phyloP scores from a whole-genome alignment of 2,329 filamentous ascomycete species.

The Triangularia verruculosa region DNA sequence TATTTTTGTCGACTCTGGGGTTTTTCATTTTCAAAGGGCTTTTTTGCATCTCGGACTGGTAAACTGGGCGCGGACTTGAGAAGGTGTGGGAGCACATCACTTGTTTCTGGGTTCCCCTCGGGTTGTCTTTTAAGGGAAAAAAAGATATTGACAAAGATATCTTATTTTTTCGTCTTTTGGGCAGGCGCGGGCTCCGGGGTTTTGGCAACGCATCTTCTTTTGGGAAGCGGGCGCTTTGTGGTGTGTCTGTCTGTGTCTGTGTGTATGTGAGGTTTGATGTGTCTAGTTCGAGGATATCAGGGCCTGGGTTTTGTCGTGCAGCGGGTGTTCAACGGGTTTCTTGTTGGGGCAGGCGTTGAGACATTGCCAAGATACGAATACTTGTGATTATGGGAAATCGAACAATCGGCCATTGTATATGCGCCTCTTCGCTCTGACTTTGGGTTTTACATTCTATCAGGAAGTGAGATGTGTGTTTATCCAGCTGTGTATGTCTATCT shows the following conservation, averaged over 20 bases:
- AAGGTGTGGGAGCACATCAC: slow-evolving; percentile 12
- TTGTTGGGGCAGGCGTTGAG: slow-evolving; percentile 6
- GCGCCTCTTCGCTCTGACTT: slow-evolving; percentile 22
- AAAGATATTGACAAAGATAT: slow-evolving; percentile 9
- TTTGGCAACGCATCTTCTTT: slow-evolving; percentile 4
- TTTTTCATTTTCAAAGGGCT: slow-evolving; percentile 16
- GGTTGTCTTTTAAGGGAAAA: too few relatives aligned
- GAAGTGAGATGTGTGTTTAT: background rate
- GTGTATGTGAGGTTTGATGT: background rate
- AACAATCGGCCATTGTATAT: slow-evolving; percentile 15
- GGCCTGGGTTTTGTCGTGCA: background rate
- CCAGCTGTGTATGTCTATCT: background rate
- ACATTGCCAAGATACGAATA: slow-evolving; percentile 25
- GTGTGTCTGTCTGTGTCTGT: background rate
- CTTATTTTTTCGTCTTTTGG: slow-evolving; percentile 9
- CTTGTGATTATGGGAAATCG: slow-evolving; percentile 21
- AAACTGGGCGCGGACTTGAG: slow-evolving; percentile 12
- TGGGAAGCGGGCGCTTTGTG: background rate
- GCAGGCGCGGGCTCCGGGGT: slow-evolving; percentile 1
- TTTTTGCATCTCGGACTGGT: slow-evolving; percentile 27
- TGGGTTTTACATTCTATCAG: background rate
- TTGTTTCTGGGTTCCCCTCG: background rate
- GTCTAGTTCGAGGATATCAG: background rate
- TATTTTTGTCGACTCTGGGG: slow-evolving; percentile 13
- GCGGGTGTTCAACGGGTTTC: background rate